These are phyloP conservation scores for Aeschynomene evenia DNA, from an alignment of 306 rosid species.

Conservation along the genomic window DNA sequence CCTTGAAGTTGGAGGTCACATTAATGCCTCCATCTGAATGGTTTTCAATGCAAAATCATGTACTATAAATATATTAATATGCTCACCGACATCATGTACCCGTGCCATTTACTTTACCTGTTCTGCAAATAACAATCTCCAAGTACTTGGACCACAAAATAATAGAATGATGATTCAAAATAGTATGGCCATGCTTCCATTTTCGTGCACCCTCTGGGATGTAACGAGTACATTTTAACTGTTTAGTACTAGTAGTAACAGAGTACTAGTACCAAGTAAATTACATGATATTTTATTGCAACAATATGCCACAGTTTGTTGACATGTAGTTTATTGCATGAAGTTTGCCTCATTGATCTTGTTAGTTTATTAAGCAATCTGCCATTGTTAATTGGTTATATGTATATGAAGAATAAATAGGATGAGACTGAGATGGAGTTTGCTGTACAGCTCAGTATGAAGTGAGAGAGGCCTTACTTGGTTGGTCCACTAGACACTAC, in stretches of 20 bases:
- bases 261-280: no score
- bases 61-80: not conserved
- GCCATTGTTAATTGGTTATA: not conserved
- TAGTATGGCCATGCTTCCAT: no score
- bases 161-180: not conserved
- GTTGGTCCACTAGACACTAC: no score
- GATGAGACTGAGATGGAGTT: not conserved
- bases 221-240: no score
- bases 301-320: not conserved
- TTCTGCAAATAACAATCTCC: conserved; percentile 34
- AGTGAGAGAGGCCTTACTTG: conserved; percentile 30
- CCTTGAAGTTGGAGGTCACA: not conserved
- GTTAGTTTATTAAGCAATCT: not conserved
- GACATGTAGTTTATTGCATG: not conserved
- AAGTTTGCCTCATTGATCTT: not conserved
- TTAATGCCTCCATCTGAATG: not conserved
- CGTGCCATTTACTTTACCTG: not conserved
- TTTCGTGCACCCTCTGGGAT: no score
- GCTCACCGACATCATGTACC: not conserved
- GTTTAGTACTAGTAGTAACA: no score
- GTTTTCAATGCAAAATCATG: not conserved
- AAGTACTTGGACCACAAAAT: conserved; percentile 36
- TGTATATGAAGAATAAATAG: not conserved
- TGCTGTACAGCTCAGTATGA: conserved; percentile 34
- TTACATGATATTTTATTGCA: not conserved